Conservation (phyloP, 441 rosid genomes). For the Breynia disticha region DNA sequence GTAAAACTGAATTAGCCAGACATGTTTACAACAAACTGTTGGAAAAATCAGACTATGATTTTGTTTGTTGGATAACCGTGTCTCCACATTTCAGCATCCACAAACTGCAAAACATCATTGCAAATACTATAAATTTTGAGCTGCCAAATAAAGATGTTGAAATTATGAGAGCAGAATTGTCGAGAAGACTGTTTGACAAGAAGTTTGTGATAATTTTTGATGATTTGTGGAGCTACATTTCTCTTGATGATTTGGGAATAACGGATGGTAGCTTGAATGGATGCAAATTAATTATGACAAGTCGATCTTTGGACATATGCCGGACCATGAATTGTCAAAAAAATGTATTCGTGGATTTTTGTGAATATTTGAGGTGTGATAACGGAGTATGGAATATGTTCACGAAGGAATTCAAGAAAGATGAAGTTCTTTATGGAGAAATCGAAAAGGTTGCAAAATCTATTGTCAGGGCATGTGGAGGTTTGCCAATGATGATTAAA, state of each 20-base stretch:
- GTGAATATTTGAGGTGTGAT: not conserved
- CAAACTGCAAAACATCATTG: conserved; percentile 1
- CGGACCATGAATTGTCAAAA: conserved; percentile 2
- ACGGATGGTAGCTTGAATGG: not conserved
- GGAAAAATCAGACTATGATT: not conserved
- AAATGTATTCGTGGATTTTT: conserved; percentile 8
- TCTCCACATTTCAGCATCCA: not conserved
- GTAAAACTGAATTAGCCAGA: conserved; percentile 4
- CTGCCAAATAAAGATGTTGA: not conserved
- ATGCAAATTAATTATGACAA: conserved; percentile 16
- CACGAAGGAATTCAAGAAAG: not conserved
- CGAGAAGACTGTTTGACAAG: not conserved
- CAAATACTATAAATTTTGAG: not conserved
- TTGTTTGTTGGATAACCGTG: conserved; percentile 2
- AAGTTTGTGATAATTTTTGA: conserved; percentile 13
- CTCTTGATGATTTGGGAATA: not conserved
- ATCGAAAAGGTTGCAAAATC: not conserved
- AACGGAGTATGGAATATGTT: conserved; percentile 9
- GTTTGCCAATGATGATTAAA: conserved; percentile 17
- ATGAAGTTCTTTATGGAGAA: not conserved
- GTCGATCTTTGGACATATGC: conserved; percentile 9
- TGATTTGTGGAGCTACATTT: conserved; percentile 9
- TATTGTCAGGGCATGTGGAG: conserved; percentile 5
- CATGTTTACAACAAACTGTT: not conserved
- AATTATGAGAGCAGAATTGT: conserved; percentile 4